These are phyloP conservation scores for Ophiocordyceps unilateralis DNA, from an alignment of 2,329 filamentous ascomycete species.

Conservation along the genomic window DNA sequence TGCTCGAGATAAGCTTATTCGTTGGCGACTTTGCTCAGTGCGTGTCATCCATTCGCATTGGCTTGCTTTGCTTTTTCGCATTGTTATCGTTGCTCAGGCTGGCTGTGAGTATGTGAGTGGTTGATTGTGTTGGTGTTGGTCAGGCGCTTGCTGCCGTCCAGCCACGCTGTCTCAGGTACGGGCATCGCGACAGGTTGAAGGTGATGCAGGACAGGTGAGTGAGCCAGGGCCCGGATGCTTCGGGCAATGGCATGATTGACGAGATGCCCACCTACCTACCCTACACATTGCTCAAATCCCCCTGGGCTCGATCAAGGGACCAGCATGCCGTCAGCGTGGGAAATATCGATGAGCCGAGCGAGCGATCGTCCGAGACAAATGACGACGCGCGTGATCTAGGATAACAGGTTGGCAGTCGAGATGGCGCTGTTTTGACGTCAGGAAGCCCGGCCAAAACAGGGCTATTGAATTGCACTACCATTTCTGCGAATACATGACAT, in stretches of 20 bases:
- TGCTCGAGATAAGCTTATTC: not conserved
- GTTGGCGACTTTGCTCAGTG: not conserved
- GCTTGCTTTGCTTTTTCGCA: not conserved
- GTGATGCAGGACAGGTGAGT: too few species aligned
- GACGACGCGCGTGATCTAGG: not conserved
- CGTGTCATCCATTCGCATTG: not conserved
- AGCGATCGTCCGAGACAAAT: not conserved
- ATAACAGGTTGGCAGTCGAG: not conserved
- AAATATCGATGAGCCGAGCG: not conserved
- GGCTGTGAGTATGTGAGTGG: too few species aligned
- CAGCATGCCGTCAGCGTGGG: not conserved
- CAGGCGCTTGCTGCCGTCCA: too few species aligned
- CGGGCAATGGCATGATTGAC: too few species aligned
- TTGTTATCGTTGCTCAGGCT: not conserved
- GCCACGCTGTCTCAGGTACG: too few species aligned
- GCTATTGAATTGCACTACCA: too few species aligned
- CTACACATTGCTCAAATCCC: not conserved
- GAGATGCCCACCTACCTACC: too few species aligned
- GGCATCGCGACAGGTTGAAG: too few species aligned
- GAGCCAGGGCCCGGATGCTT: too few species aligned
- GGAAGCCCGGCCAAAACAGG: not conserved
- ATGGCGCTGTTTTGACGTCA: not conserved
- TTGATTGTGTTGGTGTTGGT: too few species aligned
- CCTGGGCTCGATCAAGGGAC: not conserved
- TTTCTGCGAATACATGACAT: not conserved